Evolutionary conservation across 495 filamentous ascomycete genomes (phyloP), one percentile per base, ranked within the genome.

Genomic region (Aspergillus cristatus): DNA sequence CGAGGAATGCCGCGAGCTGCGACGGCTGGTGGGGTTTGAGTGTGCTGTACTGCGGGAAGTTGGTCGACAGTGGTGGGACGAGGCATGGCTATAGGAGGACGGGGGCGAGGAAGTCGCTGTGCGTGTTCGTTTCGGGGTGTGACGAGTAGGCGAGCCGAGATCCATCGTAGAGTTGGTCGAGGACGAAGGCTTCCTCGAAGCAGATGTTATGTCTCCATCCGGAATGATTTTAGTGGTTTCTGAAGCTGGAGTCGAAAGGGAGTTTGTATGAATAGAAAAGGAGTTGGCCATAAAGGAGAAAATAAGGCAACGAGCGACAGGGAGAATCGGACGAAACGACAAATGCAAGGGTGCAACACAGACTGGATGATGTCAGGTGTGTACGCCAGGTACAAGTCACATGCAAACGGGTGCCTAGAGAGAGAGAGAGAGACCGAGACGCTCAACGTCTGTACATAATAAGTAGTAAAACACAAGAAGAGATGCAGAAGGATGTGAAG

Each of bases 1-100:
- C 1, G 61, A 62, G 20, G 20, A 24, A 32, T 60, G 53, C 7
- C 57, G 38, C 5, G 61, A 60, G 33, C 48, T 56, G 5, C 50
- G 55, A 26, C 62, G 48, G 37, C 55, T 67, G 5, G 45, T 34
- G 7, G 49, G 50, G 5, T 47, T 39, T 13, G 61, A 62, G 16
- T 46, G 48, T 7, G 44, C 51, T 1, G 62, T 61, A 14, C 54
- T 63, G 34, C 52, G 48, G 5, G 60, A 61, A 2, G 49, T 39
- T 14, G 58, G 57, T 24, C 54, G 58, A 41, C 55, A 55, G 38
- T 58, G 48, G 3, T 30, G 38, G n/a, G 50, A 47, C 29, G 41
- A 53, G 5, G 4, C 8, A 8, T 24, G 8, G 20, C 8, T 24
- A 30, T 43, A 51, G 5, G 50, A 41, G 5, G 48, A 43, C 11